Conservation (phyloP, 2,329 filamentous ascomycete species). For the Talaromyces piceae region DNA sequence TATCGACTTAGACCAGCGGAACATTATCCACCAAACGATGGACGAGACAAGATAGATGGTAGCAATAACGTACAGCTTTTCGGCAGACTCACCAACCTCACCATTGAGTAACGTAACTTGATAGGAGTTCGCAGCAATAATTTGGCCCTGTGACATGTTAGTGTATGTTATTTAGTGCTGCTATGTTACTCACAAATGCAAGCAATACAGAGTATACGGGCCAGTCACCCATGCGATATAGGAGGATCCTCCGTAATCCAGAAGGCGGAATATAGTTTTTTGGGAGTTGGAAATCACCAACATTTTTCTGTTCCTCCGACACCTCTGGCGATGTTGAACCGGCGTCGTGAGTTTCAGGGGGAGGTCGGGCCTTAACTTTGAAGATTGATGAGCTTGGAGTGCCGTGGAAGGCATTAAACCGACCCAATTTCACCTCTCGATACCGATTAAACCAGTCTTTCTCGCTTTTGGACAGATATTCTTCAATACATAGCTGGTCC, state of each 20-base stretch:
- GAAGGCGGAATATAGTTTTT: slow-evolving; percentile 45
- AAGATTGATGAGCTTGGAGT: slow-evolving; percentile 23
- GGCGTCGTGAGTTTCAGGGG: neutral
- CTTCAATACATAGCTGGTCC: slow-evolving; percentile 51
- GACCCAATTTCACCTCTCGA: slow-evolving; percentile 32
- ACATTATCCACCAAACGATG: slow-evolving; percentile 51
- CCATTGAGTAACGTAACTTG: slow-evolving; percentile 56
- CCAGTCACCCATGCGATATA: slow-evolving; percentile 49
- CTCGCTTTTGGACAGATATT: slow-evolving; percentile 52
- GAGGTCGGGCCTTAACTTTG: slow-evolving; percentile 1
- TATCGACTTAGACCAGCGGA: slow-evolving; percentile 46
- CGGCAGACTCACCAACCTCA: slow-evolving; percentile 47
- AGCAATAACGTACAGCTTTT: slow-evolving; percentile 49
- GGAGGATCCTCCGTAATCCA: slow-evolving; percentile 43
- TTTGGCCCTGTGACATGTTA: slow-evolving; percentile 33
- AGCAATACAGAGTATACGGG: slow-evolving; percentile 52
- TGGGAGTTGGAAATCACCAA: slow-evolving; percentile 45
- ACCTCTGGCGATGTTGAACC: neutral
- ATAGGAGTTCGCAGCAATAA: slow-evolving; percentile 54
- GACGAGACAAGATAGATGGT: slow-evolving; percentile 49
- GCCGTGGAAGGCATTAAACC: slow-evolving; percentile 30
- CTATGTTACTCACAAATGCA: slow-evolving; percentile 33
- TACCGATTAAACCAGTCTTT: slow-evolving; percentile 54
- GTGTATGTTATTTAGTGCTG: neutral
- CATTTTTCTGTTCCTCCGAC: slow-evolving; percentile 23